Percentiles rank a stretch among this genome's conserved stretches.
Conservation (phyloP, 2,329 filamentous ascomycete genomes). For the Lachnellula cervina region DNA sequence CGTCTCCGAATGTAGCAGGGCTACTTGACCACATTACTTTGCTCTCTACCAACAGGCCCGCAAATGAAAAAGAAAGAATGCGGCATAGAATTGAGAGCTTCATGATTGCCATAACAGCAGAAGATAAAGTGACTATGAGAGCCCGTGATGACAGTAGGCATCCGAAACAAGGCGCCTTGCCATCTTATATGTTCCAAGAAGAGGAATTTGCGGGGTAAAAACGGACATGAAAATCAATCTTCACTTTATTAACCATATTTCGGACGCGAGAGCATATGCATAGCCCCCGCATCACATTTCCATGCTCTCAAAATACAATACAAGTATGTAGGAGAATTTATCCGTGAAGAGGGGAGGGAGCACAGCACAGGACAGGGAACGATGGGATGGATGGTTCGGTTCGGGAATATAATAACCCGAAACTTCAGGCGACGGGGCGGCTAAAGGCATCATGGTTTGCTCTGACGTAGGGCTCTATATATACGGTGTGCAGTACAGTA, state of each 20-base stretch:
- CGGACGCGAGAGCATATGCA: not conserved
- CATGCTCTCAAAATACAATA: no score
- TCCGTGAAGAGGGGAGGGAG: not conserved
- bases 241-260: not conserved
- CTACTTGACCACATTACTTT: slow-evolving; percentile 14
- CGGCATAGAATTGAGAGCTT: not conserved
- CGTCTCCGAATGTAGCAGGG: slow-evolving; percentile 13
- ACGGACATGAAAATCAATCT: not conserved
- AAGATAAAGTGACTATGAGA: not conserved
- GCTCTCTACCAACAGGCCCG: not conserved
- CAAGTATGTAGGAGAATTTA: not conserved
- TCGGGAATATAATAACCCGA: not conserved
- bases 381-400: not conserved
- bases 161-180: not conserved
- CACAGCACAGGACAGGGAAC: no score
- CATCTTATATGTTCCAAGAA: not conserved
- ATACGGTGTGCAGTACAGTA: not conserved
- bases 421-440: not conserved
- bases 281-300: not conserved
- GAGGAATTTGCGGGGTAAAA: not conserved
- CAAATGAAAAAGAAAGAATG: not conserved
- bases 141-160: not conserved
- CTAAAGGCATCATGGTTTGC: not conserved
- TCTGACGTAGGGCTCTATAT: not conserved
- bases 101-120: not conserved